Conservation (phyloP, 257 asterid species). For the Linaria vulgaris region DNA sequence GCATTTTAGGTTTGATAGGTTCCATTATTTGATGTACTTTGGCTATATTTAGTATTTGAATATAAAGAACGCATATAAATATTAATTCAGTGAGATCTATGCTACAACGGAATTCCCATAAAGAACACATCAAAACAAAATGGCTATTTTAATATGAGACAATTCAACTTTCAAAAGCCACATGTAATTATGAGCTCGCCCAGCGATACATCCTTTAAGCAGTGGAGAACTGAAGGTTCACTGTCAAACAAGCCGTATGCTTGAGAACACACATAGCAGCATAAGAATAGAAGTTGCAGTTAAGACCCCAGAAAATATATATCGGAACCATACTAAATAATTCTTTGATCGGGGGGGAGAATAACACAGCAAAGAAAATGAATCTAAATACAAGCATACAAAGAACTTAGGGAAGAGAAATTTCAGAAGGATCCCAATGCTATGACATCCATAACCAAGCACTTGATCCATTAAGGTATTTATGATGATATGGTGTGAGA, state of each 20-base stretch:
- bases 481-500: neutral
- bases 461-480: conserved; percentile 18
- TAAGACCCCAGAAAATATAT: neutral
- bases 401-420: conserved; percentile 21
- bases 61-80: neutral
- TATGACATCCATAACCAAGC: conserved; percentile 8
- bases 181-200: neutral
- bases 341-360: conserved; percentile 4
- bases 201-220: neutral
- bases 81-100: neutral
- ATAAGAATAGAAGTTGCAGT: neutral
- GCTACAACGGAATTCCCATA: neutral
- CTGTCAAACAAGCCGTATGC: neutral
- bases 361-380: too few relatives aligned
- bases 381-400: conserved; percentile 2
- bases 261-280: conserved; percentile 17
- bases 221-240: neutral
- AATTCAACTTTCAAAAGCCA: neutral
- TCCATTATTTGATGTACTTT: too few relatives aligned
- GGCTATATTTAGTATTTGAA: neutral
- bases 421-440: conserved; percentile 14
- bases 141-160: conserved; percentile 2
- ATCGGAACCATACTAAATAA: conserved; percentile 5
- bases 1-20: too few relatives aligned
- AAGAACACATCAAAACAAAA: conserved; percentile 10